Base-by-base conservation (phyloP, 192 early-diverging fungal species). In the Umbelopsis sp. region DNA sequence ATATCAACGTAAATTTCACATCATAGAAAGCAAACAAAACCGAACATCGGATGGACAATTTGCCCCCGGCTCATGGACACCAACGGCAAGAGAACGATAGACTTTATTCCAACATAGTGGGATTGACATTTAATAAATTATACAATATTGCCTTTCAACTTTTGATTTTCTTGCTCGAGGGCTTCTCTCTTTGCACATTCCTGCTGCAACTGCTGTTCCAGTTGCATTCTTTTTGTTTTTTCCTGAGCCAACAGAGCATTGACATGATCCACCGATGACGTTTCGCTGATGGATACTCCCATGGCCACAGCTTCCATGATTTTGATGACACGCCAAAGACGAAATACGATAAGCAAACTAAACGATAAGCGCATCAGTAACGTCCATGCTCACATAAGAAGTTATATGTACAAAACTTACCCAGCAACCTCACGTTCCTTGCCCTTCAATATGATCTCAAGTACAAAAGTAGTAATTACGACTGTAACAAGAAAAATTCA, bases 281-380 rank as follows among this genome's bases (percentile, higher is more conserved):
- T 64, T 47, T 46, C 37, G 22, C 16, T 52, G 3, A 23, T 72
- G 37, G 9, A 69, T 2, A 84, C 69, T 12, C 83, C 81, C 45
- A 80, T 77, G 1, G 82, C 79, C n/a, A 84, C 81, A 2, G 80
- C 71, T 25, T 81, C 81, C 15, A 81, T 73, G 27, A 82, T 75
- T 58, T 86, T 84, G 55, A 86, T 71, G 20, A 86, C 33, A 66
- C 85, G 72, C 86, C 86, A 87, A 16, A 85, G 69, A 70, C 86
- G 82, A 70, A 87, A 84, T 41, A 85, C 75, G 37, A 87, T 81
- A 53, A 87, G 71, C 5, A 87, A 72, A 25, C 78, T 80, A 15
- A 5, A 21, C 2, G 21, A 21, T 46, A 49, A 18, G 44, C 25
- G 8, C 20, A 49, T 49, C 16, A 68, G 9, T 41, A 27, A 64